Conservation (phyloP, 768 basidiomycete genomes). For the Lentinula raphanica region DNA sequence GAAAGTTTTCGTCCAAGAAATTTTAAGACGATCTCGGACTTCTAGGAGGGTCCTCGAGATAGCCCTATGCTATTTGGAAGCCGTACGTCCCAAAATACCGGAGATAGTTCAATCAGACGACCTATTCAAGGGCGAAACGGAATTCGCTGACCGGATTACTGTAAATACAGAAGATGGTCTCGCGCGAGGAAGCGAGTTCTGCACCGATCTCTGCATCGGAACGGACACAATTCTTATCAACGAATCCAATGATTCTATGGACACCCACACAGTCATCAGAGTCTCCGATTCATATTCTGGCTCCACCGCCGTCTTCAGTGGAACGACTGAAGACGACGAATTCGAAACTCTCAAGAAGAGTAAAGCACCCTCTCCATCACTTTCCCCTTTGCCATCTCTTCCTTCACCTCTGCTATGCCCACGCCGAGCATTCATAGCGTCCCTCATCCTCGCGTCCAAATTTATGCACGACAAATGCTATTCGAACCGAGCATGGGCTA, state of each 20-base stretch:
- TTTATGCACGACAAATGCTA: conserved; percentile 93
- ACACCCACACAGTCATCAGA: conserved; percentile 47
- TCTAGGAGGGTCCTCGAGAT: conserved; percentile 82
- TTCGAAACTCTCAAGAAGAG: conserved; percentile 2
- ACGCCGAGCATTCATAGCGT: conserved; percentile 81
- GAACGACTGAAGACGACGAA: conserved; percentile 2
- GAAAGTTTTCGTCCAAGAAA: conserved; percentile 81
- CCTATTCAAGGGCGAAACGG: conserved; percentile 34
- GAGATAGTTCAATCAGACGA: conserved; percentile 50
- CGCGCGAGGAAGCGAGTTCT: conserved; percentile 32
- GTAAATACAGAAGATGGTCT: conserved; percentile 39
- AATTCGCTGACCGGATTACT: conserved; percentile 37
- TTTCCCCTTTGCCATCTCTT: conserved; percentile 32
- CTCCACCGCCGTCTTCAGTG: conserved; percentile 3
- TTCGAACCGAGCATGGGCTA: conserved; percentile 92
- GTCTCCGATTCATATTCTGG: conserved; percentile 26
- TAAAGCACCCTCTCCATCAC: conserved; percentile 14
- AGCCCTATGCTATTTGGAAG: conserved; percentile 83
- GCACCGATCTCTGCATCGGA: too few species aligned
- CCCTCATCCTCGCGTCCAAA: conserved; percentile 85
- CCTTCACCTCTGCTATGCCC: conserved; percentile 85
- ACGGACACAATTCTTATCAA: conserved; percentile 8
- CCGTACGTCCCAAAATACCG: conserved; percentile 66
- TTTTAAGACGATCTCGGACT: conserved; percentile 80
- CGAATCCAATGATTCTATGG: conserved; percentile 24